Percentiles rank a stretch among this genome's conserved stretches.
Evolutionary conservation across 371 early-diverging fungal species (phyloP).

Genomic region (Lichtheimia ramosa): DNA sequence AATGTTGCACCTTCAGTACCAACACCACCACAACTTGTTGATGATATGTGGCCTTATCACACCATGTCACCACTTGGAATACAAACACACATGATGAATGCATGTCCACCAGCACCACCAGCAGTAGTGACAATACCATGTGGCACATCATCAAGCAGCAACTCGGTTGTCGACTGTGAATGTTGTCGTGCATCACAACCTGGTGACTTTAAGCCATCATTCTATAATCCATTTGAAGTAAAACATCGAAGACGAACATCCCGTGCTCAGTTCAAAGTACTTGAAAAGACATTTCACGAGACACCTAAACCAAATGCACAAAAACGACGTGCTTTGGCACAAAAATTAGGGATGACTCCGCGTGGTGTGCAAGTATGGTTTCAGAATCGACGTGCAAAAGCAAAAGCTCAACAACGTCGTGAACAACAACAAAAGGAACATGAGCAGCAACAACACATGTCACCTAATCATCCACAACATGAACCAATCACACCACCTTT

Average conservation of each 20-base stretch:
- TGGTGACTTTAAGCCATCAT: slow-evolving; percentile 57
- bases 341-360: slow-evolving; percentile 80
- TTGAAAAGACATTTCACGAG: slow-evolving; percentile 66
- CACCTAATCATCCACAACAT: not conserved
- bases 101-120: too few relatives aligned
- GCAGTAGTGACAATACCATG: too few relatives aligned
- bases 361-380: slow-evolving; percentile 97
- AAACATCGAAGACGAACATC: slow-evolving; percentile 76
- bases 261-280: slow-evolving; percentile 63
- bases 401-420: slow-evolving; percentile 24
- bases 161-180: not conserved
- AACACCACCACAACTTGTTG: too few relatives aligned
- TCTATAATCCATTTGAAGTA: slow-evolving; percentile 78
- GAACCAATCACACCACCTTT: slow-evolving; percentile 4
- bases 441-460: not conserved
- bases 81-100: too few relatives aligned
- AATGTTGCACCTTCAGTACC: too few relatives aligned
- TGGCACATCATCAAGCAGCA: too few relatives aligned
- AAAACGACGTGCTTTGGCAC: slow-evolving; percentile 65
- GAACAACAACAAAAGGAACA: slow-evolving; percentile 8
- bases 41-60: too few relatives aligned
- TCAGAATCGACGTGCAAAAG: slow-evolving; percentile 95
- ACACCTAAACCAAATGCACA: slow-evolving; percentile 72
- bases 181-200: slow-evolving; percentile 4
- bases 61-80: too few relatives aligned